phyloP scores from a whole-genome alignment of 169 alveolate genomes.

The Plasmodium inui region DNA sequence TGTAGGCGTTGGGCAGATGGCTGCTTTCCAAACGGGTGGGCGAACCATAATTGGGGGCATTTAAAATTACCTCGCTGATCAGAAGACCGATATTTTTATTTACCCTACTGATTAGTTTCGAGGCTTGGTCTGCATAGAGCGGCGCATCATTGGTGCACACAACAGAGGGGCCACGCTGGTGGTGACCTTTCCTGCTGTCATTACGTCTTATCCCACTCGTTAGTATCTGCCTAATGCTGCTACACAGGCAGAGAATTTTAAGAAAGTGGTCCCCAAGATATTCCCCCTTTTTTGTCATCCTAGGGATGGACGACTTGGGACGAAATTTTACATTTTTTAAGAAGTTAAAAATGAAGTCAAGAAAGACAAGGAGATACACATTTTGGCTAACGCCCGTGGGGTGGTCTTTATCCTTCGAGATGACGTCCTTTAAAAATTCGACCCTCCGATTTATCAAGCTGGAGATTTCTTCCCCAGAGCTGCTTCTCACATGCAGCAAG shows the following conservation, averaged over 20 bases:
- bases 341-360: slow-evolving; percentile 26
- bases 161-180: neutral
- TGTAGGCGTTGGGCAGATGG: neutral
- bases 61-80: slow-evolving; percentile 24
- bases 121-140: neutral
- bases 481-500: slow-evolving; percentile 14
- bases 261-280: slow-evolving; percentile 8
- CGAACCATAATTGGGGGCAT: slow-evolving; percentile 4
- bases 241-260: slow-evolving; percentile 30
- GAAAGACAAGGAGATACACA: slow-evolving; percentile 22
- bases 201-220: neutral
- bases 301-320: neutral
- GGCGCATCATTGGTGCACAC: neutral
- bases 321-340: slow-evolving; percentile 36
- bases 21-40: neutral
- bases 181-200: neutral
- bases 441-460: slow-evolving; percentile 21
- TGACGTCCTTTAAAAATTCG: slow-evolving; percentile 8
- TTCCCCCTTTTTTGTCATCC: neutral
- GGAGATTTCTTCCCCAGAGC: neutral
- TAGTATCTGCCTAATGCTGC: slow-evolving; percentile 56
- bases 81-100: slow-evolving; percentile 29
- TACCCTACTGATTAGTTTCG: slow-evolving; percentile 13
- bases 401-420: neutral
- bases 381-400: neutral